phyloP scores from a whole-genome alignment of 768 basidiomycete genomes.

The Suillus ampliporus region DNA sequence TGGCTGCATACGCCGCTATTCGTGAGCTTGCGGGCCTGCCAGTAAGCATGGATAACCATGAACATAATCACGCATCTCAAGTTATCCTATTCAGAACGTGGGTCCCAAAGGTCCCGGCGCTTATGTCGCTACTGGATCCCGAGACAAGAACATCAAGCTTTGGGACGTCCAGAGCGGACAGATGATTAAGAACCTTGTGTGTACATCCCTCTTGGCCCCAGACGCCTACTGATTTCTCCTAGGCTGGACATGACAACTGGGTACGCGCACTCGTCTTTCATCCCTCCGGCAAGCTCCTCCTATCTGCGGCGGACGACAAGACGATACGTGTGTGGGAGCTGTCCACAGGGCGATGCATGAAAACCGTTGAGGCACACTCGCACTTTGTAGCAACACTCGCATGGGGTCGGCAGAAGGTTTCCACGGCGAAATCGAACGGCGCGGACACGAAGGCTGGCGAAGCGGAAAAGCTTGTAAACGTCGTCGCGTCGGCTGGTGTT shows the following conservation, averaged over 20 bases:
- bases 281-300: constrained; percentile 85
- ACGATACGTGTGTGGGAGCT: constrained; percentile 92
- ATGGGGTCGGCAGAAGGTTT: constrained; percentile 71
- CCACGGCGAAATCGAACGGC: constrained; percentile 48
- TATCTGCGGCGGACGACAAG: constrained; percentile 94
- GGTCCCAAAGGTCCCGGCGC: constrained; percentile 57
- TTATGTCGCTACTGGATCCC: constrained; percentile 81
- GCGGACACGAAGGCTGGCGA: constrained; percentile 36
- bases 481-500: constrained; percentile 70
- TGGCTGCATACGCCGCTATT: constrained; percentile 74
- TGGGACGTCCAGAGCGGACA: constrained; percentile 91
- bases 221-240: constrained; percentile 17
- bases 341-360: constrained; percentile 81
- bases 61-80: neutral
- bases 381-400: constrained; percentile 83
- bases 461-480: constrained; percentile 66
- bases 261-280: constrained; percentile 88
- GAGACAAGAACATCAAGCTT: constrained; percentile 91
- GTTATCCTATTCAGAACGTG: constrained; percentile 45
- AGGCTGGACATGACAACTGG: constrained; percentile 91
- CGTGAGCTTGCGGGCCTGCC: constrained; percentile 77
- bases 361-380: constrained; percentile 86
- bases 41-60: constrained; percentile 45
- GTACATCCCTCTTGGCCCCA: constrained; percentile 25
- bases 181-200: constrained; percentile 74